Percentiles rank a stretch among this genome's conserved stretches.
Conservation (phyloP, 176 grass and related monocot genomes). For the Luzula sylvatica region DNA sequence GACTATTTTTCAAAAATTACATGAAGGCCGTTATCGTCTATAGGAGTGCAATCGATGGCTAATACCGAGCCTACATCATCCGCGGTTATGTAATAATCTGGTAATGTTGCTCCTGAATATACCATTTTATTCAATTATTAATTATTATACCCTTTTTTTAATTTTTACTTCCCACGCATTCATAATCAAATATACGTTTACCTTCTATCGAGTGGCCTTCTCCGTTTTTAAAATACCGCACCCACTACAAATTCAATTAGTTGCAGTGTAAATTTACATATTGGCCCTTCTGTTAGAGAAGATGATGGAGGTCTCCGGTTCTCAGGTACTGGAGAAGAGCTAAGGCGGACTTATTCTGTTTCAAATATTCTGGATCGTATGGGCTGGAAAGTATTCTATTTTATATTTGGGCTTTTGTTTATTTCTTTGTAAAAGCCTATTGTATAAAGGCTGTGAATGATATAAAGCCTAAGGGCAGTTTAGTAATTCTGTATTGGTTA, state of each 20-base stretch:
- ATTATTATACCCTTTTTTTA: neutral
- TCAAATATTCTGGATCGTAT: too few species aligned
- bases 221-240: conserved; percentile 75
- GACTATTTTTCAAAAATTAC: conserved; percentile 14
- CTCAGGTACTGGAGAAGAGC: too few species aligned
- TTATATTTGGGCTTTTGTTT: too few species aligned
- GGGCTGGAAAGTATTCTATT: too few species aligned
- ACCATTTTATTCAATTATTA: conserved; percentile 22
- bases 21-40: conserved; percentile 86
- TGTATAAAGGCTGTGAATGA: too few species aligned
- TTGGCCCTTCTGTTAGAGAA: too few species aligned
- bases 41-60: conserved; percentile 85
- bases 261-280: too few species aligned
- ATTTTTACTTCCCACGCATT: conserved; percentile 12
- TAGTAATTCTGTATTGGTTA: too few species aligned
- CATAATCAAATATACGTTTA: conserved; percentile 24
- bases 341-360: too few species aligned
- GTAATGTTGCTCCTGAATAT: conserved; percentile 65
- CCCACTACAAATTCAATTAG: conserved; percentile 71
- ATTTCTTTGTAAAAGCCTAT: too few species aligned
- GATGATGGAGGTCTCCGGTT: too few species aligned
- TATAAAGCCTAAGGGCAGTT: too few species aligned
- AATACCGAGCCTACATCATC: conserved; percentile 90
- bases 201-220: conserved; percentile 81
- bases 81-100: conserved; percentile 76